These are phyloP conservation scores for Toxicodendron radicans DNA, from an alignment of 345 rosid species.

Conservation along the genomic window DNA sequence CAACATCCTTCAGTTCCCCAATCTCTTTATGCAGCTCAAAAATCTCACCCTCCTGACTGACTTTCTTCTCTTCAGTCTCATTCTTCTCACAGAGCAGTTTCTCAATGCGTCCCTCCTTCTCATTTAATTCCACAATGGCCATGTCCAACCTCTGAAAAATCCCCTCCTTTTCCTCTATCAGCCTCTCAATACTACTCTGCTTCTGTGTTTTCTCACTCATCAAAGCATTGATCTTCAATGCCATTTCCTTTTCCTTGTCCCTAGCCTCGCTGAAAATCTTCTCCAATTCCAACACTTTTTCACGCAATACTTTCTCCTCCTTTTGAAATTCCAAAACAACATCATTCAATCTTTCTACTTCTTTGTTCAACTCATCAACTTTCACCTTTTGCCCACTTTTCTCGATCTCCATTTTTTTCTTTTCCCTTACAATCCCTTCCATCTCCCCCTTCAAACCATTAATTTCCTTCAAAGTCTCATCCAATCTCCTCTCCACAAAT, in stretches of 20 bases:
- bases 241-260: conserved; percentile 41
- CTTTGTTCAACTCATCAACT: conserved; percentile 43
- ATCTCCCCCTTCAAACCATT: conserved; percentile 36
- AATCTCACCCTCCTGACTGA: conserved; percentile 41
- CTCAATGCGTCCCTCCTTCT: conserved; percentile 35
- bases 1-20: conserved; percentile 31
- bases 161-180: conserved; percentile 32
- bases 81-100: conserved; percentile 40
- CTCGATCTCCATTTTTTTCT: conserved; percentile 40
- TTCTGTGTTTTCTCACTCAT: conserved; percentile 34
- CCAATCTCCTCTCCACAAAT: conserved; percentile 34
- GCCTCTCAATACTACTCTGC: conserved; percentile 34
- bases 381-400: conserved; percentile 23
- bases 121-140: conserved; percentile 22
- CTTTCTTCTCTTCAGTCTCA: conserved; percentile 44
- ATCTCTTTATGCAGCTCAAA: conserved; percentile 39
- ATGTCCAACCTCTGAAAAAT: conserved; percentile 25
- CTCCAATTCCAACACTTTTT: conserved; percentile 43
- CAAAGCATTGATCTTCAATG: conserved; percentile 39
- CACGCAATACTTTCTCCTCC: conserved; percentile 43
- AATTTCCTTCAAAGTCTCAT: conserved; percentile 28
- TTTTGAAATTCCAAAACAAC: conserved; percentile 26
- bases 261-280: conserved; percentile 36
- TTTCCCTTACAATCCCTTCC: conserved; percentile 37
- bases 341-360: conserved; percentile 28